Percentiles rank a stretch among this genome's conserved stretches.
phyloP scores from a whole-genome alignment of 352 stramenopile species.

The Phytophthora macrochlamydospora region DNA sequence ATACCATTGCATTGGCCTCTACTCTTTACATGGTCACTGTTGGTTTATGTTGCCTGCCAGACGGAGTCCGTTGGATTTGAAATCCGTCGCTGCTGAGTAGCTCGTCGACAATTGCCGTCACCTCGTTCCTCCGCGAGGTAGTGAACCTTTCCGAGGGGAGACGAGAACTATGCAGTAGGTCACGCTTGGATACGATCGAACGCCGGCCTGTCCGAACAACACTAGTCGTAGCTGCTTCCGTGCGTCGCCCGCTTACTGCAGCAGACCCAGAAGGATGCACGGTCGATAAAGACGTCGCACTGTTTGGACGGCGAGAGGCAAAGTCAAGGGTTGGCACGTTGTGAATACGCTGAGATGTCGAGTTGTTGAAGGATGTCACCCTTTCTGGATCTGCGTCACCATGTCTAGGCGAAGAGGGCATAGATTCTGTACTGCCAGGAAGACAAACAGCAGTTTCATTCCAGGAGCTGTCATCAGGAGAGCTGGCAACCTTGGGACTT shows the following conservation, averaged over 20 bases:
- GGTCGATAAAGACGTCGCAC: constrained; percentile 21
- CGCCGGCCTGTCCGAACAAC: constrained; percentile 9
- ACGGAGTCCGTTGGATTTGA: constrained; percentile 29
- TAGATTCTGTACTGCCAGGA: constrained; percentile 8
- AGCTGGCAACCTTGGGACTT: too few relatives aligned
- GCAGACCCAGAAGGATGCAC: constrained; percentile 18
- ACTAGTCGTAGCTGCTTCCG: not conserved
- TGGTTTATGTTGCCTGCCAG: constrained; percentile 14
- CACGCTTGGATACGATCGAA: constrained; percentile 13
- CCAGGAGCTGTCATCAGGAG: constrained; percentile 1
- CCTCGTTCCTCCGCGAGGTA: constrained; percentile 16
- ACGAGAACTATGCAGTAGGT: constrained; percentile 10
- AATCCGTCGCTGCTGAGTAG: constrained; percentile 64
- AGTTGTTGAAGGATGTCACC: not conserved
- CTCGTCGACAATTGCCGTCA: constrained; percentile 53
- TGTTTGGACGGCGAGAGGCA: constrained; percentile 16
- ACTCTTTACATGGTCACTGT: constrained; percentile 21
- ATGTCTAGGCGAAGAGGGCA: not conserved
- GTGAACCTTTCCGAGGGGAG: constrained; percentile 22
- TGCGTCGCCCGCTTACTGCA: not conserved
- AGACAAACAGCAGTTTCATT: not conserved
- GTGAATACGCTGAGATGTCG: not conserved
- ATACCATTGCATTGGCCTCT: too few relatives aligned
- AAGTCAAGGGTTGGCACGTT: not conserved
- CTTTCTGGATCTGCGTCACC: not conserved